Conservation (phyloP, 2,329 filamentous ascomycete species). For the Verticillium zaregamsianum region DNA sequence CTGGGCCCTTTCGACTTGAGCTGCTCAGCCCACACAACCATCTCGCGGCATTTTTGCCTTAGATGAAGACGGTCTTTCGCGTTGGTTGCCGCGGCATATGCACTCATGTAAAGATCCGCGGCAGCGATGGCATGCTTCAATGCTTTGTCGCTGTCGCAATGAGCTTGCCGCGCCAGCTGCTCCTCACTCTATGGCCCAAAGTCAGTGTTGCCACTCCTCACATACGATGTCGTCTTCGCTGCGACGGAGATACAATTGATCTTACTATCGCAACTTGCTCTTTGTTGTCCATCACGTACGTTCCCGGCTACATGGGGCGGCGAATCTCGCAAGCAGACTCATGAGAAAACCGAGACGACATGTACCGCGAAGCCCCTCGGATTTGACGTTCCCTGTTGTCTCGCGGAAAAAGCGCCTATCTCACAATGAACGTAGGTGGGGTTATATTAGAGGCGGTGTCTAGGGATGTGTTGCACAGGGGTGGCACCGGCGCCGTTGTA, state of each 20-base stretch:
- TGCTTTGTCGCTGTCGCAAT: background rate
- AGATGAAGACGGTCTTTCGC: constrained; percentile 63
- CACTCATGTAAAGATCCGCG: constrained; percentile 78
- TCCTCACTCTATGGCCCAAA: background rate
- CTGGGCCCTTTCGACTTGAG: constrained; percentile 54
- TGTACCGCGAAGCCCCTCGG: background rate
- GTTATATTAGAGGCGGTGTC: too few relatives aligned
- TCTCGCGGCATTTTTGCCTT: constrained; percentile 61
- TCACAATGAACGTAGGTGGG: too few relatives aligned
- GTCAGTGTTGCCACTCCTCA: background rate
- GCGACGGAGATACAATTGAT: background rate
- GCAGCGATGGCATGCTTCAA: constrained; percentile 71
- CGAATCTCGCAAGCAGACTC: background rate
- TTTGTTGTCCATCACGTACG: background rate
- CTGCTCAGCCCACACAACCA: constrained; percentile 68
- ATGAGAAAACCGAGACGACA: background rate
- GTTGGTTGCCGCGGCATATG: constrained; percentile 56
- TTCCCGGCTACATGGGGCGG: background rate
- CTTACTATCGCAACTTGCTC: background rate
- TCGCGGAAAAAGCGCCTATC: too few relatives aligned
- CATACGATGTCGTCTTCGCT: background rate
- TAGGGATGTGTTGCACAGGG: too few relatives aligned
- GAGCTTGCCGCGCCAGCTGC: background rate
- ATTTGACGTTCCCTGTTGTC: too few relatives aligned
- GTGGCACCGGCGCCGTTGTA: too few relatives aligned